These are phyloP conservation scores for Ganoderma lingzhi DNA, from an alignment of 1,284 basidiomycete genomes.

Conservation along the genomic window DNA sequence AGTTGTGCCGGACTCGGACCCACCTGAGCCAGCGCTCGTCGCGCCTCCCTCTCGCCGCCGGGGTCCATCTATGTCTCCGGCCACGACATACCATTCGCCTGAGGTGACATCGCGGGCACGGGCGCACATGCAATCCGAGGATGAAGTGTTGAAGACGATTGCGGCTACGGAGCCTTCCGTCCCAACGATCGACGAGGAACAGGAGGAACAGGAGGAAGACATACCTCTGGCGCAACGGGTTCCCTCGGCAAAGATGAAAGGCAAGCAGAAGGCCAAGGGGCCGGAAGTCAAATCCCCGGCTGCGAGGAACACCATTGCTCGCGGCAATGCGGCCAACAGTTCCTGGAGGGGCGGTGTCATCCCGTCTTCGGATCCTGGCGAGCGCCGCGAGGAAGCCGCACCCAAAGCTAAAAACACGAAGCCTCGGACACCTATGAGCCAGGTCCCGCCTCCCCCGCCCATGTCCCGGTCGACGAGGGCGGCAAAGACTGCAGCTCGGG, in stretches of 20 bases:
- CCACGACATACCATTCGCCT: slow-evolving; percentile 1
- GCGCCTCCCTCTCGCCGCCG: slow-evolving; percentile 10
- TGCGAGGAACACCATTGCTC: not conserved
- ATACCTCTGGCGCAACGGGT: slow-evolving; percentile 33
- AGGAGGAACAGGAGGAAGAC: slow-evolving; percentile 32
- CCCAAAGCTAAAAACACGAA: slow-evolving; percentile 19
- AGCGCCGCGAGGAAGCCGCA: slow-evolving; percentile 20
- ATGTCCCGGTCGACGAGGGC: slow-evolving; percentile 21
- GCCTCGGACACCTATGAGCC: slow-evolving; percentile 22
- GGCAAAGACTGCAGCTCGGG: slow-evolving; percentile 28
- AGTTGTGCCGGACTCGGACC: slow-evolving; percentile 27
- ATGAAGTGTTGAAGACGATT: slow-evolving; percentile 24
- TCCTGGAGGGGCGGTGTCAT: slow-evolving; percentile 28
- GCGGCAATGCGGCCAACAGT: slow-evolving; percentile 4
- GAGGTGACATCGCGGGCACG: slow-evolving; percentile 1
- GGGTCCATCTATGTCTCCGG: slow-evolving; percentile 6
- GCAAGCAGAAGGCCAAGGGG: slow-evolving; percentile 25
- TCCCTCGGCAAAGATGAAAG: slow-evolving; percentile 26
- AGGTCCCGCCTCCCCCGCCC: slow-evolving; percentile 7
- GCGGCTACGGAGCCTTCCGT: slow-evolving; percentile 15
- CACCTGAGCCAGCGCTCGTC: slow-evolving; percentile 5
- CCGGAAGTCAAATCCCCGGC: slow-evolving; percentile 6
- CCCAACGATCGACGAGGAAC: slow-evolving; percentile 10
- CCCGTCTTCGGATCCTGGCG: slow-evolving; percentile 34
- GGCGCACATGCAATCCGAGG: slow-evolving; percentile 25